Evolutionary conservation across 352 stramenopile species (phyloP).

Genomic region (Chrysophaeum taylorii): DNA sequence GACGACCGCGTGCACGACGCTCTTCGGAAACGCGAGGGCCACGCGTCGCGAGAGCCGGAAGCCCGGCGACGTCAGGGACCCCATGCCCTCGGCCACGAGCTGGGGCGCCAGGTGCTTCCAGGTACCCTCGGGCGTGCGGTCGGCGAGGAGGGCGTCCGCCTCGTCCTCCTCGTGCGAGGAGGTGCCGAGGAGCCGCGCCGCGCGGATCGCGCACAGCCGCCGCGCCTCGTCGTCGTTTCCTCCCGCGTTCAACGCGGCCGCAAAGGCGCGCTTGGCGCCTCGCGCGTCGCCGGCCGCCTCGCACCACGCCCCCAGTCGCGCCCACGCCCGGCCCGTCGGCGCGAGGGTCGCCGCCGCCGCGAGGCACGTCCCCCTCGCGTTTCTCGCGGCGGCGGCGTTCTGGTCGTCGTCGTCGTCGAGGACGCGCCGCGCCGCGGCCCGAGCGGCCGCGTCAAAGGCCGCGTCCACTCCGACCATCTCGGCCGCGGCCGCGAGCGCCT

Average conservation of each 20-base stretch:
- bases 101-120: not conserved
- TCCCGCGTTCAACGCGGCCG: not conserved
- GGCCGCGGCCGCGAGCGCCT: not conserved
- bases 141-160: not conserved
- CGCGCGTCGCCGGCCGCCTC: not conserved
- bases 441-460: not conserved
- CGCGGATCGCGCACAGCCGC: not conserved
- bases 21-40: not conserved
- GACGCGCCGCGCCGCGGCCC: not conserved
- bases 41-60: slow-evolving; percentile 3
- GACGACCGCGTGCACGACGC: not conserved
- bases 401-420: too few species aligned
- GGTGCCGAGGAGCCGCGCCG: too few species aligned
- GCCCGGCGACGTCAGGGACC: not conserved
- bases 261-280: too few species aligned
- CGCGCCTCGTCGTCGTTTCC: not conserved
- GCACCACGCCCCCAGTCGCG: not conserved
- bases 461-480: not conserved
- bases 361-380: too few species aligned
- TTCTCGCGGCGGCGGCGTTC: too few species aligned
- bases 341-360: not conserved
- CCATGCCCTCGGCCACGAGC: not conserved
- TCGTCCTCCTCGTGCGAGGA: not conserved
- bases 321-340: not conserved
- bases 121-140: not conserved